Base-by-base conservation (phyloP, 495 filamentous ascomycete species). In the Usnea hakonensis region DNA sequence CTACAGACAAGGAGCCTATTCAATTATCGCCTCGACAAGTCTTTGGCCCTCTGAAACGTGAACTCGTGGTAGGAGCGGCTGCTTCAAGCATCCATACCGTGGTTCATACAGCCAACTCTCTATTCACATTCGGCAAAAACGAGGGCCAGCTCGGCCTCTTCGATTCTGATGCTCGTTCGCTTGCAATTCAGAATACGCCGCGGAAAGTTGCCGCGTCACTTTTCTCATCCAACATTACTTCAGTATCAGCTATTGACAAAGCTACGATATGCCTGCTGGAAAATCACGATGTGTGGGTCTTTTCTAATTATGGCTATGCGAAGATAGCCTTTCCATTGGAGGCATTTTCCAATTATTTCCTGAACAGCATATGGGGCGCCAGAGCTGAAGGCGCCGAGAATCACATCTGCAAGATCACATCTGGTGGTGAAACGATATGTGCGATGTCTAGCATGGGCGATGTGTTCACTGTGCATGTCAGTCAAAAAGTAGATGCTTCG, bases 41-140 rank as follows among this genome's bases (percentile, higher is more conserved):
- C 1, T 95, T 93, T 74, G 91, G 93, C 11, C 82, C 90, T 0
- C 75, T 98, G 65, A 97, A 96, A 70, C 85, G 90, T 66, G 95
- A 98, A 70, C 69, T 75, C 3, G 82, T 97, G 26, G 69, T 89
- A 35, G 95, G 95, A 13, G 85, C 87, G 53, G 91, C 94, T 4
- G 93, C 92, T n/a, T 97, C 92, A 10, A 79, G 90, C 1, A 86
- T 95, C 21, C 94, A 98, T 71, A 96, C 91, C 0, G 91, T 94
- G 11, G 90, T 90, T 5, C 88, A 94, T 68, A 97, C 90, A 6
- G 77, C 79, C 2, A 81, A 84, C 3, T 90, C 91, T 28, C 76
- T 98, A 7, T 98, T 88, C 70, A 95, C 90, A 6, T 98, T 95
- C 78, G 94, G 94, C 23, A 96, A 94, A 73, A 98, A 97, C 66